Evolutionary conservation across 441 rosid species (phyloP).

Genomic region (Manihot esculenta): DNA sequence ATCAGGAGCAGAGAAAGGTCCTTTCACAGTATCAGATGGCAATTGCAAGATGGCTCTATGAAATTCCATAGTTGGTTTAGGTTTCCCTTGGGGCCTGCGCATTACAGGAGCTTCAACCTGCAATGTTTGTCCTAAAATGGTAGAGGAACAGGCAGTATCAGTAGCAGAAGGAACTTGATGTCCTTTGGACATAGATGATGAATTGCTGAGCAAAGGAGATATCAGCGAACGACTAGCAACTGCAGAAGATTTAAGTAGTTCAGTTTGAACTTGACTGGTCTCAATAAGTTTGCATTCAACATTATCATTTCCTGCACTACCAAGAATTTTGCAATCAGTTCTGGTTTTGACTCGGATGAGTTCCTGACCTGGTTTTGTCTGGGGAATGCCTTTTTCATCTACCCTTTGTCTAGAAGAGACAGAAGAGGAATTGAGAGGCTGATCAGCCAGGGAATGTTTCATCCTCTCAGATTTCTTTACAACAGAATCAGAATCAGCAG

Average conservation of each 20-base stretch:
- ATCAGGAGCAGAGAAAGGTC: constrained; percentile 11
- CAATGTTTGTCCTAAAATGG: constrained; percentile 6
- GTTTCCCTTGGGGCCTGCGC: constrained; percentile 14
- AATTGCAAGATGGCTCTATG: constrained; percentile 6
- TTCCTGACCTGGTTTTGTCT: neutral
- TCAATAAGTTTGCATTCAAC: constrained; percentile 3
- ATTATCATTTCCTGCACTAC: constrained; percentile 9
- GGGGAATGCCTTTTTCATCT: constrained; percentile 15
- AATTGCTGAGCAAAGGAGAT: constrained; percentile 9
- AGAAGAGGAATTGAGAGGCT: constrained; percentile 12
- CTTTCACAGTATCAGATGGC: constrained; percentile 13
- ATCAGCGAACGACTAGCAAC: constrained; percentile 11
- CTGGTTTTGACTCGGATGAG: constrained; percentile 6
- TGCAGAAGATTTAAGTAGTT: constrained; percentile 15
- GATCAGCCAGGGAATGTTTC: constrained; percentile 16
- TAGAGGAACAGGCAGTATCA: neutral
- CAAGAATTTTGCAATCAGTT: constrained; percentile 14
- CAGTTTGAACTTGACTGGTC: constrained; percentile 18
- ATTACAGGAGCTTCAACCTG: constrained; percentile 15
- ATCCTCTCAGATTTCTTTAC: constrained; percentile 20
- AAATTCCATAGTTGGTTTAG: constrained; percentile 15
- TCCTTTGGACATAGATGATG: neutral
- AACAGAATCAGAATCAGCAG: constrained; percentile 17
- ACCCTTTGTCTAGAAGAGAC: constrained; percentile 14
- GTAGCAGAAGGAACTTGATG: constrained; percentile 7